Percentiles rank a stretch among this genome's conserved stretches.
Evolutionary conservation across 106 monocot species (phyloP).

Genomic region (Amphibolis antarctica): DNA sequence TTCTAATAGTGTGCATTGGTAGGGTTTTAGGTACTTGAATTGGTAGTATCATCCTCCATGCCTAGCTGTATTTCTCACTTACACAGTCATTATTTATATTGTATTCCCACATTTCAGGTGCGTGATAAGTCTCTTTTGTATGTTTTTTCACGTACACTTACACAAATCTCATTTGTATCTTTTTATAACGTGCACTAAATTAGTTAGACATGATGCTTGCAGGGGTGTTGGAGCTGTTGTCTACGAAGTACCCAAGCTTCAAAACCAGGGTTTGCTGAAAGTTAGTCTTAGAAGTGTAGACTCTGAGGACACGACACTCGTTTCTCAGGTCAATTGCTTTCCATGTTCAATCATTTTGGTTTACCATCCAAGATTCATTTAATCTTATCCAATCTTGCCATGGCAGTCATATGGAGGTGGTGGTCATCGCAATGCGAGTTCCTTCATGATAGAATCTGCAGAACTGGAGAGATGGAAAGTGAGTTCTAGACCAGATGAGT

Average conservation of each 20-base stretch:
- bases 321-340: conserved; percentile 16
- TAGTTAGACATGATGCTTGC: neutral
- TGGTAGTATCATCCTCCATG: too few species aligned
- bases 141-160: neutral
- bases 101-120: too few species aligned
- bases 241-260: conserved; percentile 17
- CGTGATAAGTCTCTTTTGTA: too few species aligned
- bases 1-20: too few species aligned
- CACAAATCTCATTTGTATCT: neutral
- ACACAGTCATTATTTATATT: too few species aligned
- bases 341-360: neutral
- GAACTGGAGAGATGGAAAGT: conserved; percentile 18
- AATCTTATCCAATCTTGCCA: too few species aligned
- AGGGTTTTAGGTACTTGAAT: too few species aligned
- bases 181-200: neutral
- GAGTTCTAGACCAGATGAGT: neutral
- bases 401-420: conserved; percentile 22
- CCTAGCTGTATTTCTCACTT: too few species aligned
- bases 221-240: conserved; percentile 28
- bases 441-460: conserved; percentile 14
- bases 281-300: conserved; percentile 24
- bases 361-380: neutral
- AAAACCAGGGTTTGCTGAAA: conserved; percentile 16
- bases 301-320: conserved; percentile 18
- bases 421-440: conserved; percentile 26